These are phyloP conservation scores for Rhizopogon rudus DNA, from an alignment of 768 basidiomycete genomes.

Conservation along the genomic window DNA sequence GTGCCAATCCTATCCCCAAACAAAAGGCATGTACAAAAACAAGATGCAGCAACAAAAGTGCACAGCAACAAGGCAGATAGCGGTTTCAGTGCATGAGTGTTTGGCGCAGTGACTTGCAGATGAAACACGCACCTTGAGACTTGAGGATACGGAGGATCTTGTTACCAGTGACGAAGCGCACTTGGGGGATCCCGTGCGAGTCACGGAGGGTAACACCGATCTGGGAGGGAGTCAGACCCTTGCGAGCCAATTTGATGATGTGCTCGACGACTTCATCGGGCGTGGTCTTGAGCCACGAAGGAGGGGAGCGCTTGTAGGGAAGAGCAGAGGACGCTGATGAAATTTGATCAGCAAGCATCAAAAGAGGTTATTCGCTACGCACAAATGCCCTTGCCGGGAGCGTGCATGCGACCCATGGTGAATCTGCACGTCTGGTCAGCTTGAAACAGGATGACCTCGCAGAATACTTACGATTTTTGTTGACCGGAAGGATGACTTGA, in stretches of 20 bases:
- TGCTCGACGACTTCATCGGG: slow-evolving; percentile 94
- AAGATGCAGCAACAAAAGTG: slow-evolving; percentile 3
- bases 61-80: neutral
- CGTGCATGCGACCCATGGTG: slow-evolving; percentile 97
- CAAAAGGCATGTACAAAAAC: slow-evolving; percentile 33
- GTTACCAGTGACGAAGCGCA: slow-evolving; percentile 98
- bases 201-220: slow-evolving; percentile 98
- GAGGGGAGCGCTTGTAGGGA: slow-evolving; percentile 93
- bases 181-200: slow-evolving; percentile 97
- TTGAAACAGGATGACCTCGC: slow-evolving; percentile 8
- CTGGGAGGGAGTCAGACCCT: slow-evolving; percentile 96
- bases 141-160: slow-evolving; percentile 99
- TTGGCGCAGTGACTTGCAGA: neutral
- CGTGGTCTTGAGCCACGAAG: slow-evolving; percentile 94
- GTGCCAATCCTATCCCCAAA: slow-evolving; percentile 85
- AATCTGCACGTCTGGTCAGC: slow-evolving; percentile 24
- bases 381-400: slow-evolving; percentile 99
- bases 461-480: slow-evolving; percentile 33
- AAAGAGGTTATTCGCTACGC: slow-evolving; percentile 31
- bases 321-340: slow-evolving; percentile 84
- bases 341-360: neutral
- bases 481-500: slow-evolving; percentile 35
- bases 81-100: slow-evolving; percentile 20
- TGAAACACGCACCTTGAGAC: slow-evolving; percentile 67
- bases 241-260: slow-evolving; percentile 95